Evolutionary conservation across 768 basidiomycete species (phyloP).

Genomic region (Leccinellum luteum): DNA sequence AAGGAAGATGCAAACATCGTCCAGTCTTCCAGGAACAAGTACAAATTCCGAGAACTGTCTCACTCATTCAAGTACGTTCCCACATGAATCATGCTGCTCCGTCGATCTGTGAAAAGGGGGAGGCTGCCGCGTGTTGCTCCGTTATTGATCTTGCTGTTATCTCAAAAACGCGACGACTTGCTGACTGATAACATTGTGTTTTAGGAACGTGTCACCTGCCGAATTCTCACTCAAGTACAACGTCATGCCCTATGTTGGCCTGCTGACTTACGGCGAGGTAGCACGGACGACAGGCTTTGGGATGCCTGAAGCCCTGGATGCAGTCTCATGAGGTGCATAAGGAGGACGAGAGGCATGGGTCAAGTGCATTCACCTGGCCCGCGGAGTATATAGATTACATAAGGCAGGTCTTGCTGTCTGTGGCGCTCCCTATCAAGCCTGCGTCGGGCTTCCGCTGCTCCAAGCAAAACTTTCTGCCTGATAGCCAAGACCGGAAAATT

Average conservation of each 20-base stretch:
- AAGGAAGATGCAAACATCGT: constrained; percentile 68
- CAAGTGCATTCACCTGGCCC: constrained; percentile 14
- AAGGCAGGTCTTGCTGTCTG: constrained; percentile 10
- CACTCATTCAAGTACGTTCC: constrained; percentile 68
- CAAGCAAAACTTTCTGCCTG: background rate
- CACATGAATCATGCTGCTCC: background rate
- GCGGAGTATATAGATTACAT: constrained; percentile 21
- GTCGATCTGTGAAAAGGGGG: constrained; percentile 1
- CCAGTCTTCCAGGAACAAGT: constrained; percentile 66
- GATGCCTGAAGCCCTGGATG: constrained; percentile 33
- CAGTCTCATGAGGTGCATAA: constrained; percentile 22
- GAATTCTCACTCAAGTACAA: constrained; percentile 82
- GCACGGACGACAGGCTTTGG: constrained; percentile 42
- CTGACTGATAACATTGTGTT: constrained; percentile 17
- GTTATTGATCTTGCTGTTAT: constrained; percentile 16
- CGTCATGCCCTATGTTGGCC: constrained; percentile 86
- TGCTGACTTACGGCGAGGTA: constrained; percentile 76
- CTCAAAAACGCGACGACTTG: constrained; percentile 1
- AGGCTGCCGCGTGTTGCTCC: constrained; percentile 19
- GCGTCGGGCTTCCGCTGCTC: background rate
- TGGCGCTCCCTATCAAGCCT: constrained; percentile 12
- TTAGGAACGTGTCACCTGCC: constrained; percentile 63
- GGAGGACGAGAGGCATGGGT: background rate
- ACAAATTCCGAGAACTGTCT: constrained; percentile 74
- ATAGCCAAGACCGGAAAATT: constrained; percentile 1